Percentiles rank a stretch among this genome's conserved stretches.
Evolutionary conservation across 306 rosid species (phyloP).

Genomic region (Cicer yamashitae): DNA sequence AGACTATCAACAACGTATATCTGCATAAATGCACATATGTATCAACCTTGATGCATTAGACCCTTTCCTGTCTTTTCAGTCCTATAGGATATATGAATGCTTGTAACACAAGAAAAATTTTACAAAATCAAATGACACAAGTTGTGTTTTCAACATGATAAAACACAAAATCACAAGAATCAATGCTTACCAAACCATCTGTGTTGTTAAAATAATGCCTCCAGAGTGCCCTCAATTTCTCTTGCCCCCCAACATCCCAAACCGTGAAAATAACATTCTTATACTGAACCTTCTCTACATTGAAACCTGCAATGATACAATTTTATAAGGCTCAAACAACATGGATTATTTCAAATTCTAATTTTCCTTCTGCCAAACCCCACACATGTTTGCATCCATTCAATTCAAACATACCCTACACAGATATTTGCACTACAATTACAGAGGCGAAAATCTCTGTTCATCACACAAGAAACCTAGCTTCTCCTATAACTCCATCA

Average conservation of each 20-base stretch:
- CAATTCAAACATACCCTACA: constrained; percentile 28
- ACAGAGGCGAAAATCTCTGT: background rate
- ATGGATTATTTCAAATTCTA: constrained; percentile 21
- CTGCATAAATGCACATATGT: constrained; percentile 55
- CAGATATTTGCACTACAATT: constrained; percentile 1
- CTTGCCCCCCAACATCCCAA: constrained; percentile 99
- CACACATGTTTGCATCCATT: background rate
- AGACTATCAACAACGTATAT: constrained; percentile 93
- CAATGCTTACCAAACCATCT: constrained; percentile 79
- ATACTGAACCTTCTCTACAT: constrained; percentile 97
- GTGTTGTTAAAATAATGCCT: constrained; percentile 99
- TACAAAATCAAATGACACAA: constrained; percentile 24
- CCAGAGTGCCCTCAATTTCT: constrained; percentile 95
- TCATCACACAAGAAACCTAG: constrained; percentile 22
- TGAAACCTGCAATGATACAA: constrained; percentile 67
- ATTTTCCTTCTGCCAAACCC: background rate
- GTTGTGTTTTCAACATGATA: background rate
- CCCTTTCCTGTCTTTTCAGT: background rate
- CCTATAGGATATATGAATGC: constrained; percentile 1
- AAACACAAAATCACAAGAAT: constrained; percentile 32
- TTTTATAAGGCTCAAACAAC: constrained; percentile 28
- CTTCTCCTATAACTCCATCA: background rate
- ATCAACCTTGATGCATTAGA: background rate
- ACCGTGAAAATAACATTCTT: constrained; percentile 97
- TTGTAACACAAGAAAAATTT: constrained; percentile 24